Evolutionary conservation across 2,329 filamentous ascomycete species (phyloP).

Genomic region (Drechslerella stenobrocha): DNA sequence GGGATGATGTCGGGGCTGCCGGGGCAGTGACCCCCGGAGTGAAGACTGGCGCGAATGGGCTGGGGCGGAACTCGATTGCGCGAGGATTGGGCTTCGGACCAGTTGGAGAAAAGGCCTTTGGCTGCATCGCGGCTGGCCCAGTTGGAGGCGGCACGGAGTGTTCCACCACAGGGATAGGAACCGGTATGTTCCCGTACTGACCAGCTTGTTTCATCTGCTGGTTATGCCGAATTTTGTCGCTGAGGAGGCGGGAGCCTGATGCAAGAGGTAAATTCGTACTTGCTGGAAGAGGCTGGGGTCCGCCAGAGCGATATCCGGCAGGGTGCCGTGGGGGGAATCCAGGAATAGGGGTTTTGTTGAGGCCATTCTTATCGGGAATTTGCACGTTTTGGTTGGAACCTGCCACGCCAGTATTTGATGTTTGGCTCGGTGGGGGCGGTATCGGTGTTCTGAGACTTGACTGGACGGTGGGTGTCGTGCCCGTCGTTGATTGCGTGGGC

Average conservation of each 20-base stretch:
- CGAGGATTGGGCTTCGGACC: constrained; percentile 72
- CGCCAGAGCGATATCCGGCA: constrained; percentile 38
- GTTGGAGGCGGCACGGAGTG: constrained; percentile 74
- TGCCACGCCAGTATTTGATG: constrained; percentile 13
- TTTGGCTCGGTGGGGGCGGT: constrained; percentile 34
- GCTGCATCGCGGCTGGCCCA: constrained; percentile 63
- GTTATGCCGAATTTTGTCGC: constrained; percentile 58
- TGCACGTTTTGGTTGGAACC: constrained; percentile 24
- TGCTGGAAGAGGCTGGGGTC: constrained; percentile 38
- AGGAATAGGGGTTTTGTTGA: constrained; percentile 37
- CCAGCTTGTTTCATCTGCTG: constrained; percentile 61
- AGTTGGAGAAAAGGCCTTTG: constrained; percentile 56
- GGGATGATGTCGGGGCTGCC: constrained; percentile 60
- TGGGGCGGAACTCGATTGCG: constrained; percentile 79
- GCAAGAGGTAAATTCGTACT: constrained; percentile 41
- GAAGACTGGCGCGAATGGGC: constrained; percentile 50
- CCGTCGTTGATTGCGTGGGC: constrained; percentile 19
- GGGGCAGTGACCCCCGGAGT: constrained; percentile 51
- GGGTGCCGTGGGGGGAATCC: constrained; percentile 43
- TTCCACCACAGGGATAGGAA: constrained; percentile 56
- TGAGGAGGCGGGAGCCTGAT: constrained; percentile 54
- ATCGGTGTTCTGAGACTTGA: constrained; percentile 38
- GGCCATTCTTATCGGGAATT: constrained; percentile 40
- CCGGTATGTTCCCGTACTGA: constrained; percentile 58
- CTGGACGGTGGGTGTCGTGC: constrained; percentile 18